A percentile compares a stretch with the other conserved stretches of the same genome.
phyloP scores from a whole-genome alignment of 176 grass and related monocot species.

The Puccinellia tenuiflora region DNA sequence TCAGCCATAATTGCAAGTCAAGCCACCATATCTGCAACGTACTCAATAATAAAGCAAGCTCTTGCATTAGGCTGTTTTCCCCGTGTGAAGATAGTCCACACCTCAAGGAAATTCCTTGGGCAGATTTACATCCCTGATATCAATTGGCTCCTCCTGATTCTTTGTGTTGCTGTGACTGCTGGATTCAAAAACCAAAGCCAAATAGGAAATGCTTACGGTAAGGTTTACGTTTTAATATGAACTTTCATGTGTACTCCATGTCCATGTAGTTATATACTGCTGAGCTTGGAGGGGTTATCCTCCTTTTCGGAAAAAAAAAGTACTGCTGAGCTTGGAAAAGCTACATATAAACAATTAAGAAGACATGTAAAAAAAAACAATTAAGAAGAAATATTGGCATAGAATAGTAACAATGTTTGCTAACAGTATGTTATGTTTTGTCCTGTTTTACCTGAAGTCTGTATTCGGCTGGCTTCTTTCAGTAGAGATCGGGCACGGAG shows the following conservation, averaged over 20 bases:
- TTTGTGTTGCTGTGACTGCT: slow-evolving; percentile 85
- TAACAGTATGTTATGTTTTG: not conserved
- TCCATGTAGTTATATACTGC: not conserved
- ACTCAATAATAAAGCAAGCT: slow-evolving; percentile 98
- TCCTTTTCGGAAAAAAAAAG: not conserved
- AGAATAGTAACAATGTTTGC: not conserved
- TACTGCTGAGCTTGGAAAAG: not conserved
- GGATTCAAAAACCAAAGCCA: slow-evolving; percentile 98
- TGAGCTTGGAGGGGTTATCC: not conserved
- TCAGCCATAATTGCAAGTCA: slow-evolving; percentile 89
- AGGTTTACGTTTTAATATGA: not conserved
- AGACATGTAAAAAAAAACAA: too few relatives aligned
- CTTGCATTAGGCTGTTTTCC: slow-evolving; percentile 91
- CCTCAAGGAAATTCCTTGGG: slow-evolving; percentile 93
- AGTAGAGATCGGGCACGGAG: not conserved
- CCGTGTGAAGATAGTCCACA: slow-evolving; percentile 91
- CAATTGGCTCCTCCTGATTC: slow-evolving; percentile 89
- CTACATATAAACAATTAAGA: not conserved
- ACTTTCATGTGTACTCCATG: not conserved
- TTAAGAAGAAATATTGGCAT: not conserved
- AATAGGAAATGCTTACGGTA: slow-evolving; percentile 98
- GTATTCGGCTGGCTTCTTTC: not conserved
- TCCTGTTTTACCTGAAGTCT: not conserved
- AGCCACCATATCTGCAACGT: slow-evolving; percentile 97
- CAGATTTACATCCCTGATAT: slow-evolving; percentile 99